Base-by-base conservation (phyloP, 73 alveolate species). In the Stentor coeruleus region DNA sequence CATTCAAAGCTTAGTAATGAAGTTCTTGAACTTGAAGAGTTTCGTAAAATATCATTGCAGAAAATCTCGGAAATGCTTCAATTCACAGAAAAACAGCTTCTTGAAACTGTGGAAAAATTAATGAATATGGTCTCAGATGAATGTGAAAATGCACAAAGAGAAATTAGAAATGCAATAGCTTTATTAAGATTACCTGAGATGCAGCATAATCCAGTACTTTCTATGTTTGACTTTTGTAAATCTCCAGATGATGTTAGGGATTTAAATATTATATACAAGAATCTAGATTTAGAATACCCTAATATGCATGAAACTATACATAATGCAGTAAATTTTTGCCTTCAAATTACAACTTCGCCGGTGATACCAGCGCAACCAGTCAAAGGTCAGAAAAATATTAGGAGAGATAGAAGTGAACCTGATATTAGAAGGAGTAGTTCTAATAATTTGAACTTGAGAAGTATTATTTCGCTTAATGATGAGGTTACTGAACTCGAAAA, bases 1-100 rank as follows among this genome's bases (percentile, higher is more conserved):
- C 79, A 66, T 1, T 66, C 79, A 66, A 66, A 66, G 33, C 79
- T 66, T 15, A 31, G 49, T 28, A 66, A 66, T 33, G 79, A 66
- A 40, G 15, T 66, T 66, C 39, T 66, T 26, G 79, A 66, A 31
- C 79, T 66, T 2, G 79, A 66, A 20, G 79, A 66, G 33, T 66
- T 66, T 33, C n/a, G 37, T 28, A 66, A 66, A 11, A 20, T 66
- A 20, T 66, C 79, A 20, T 33, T 66, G 1, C 79, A 66, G 33
- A 31, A 20, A 1, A 33, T 66, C n/a, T 20, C 79, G 11, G 79
- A 66, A 40, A 28, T 66, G 11, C n/a, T 66, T 66, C n/a, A 66
- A 66, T 1, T 37, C 33, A 40, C 37, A 31, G 40, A 66, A 40
- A 20, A 31, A 66, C 49, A 66, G 33, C 40, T 66, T 20, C 40